These are phyloP conservation scores for Danielia reshetovae DNA, from an alignment of 805 yeast genomes.

Conservation along the genomic window DNA sequence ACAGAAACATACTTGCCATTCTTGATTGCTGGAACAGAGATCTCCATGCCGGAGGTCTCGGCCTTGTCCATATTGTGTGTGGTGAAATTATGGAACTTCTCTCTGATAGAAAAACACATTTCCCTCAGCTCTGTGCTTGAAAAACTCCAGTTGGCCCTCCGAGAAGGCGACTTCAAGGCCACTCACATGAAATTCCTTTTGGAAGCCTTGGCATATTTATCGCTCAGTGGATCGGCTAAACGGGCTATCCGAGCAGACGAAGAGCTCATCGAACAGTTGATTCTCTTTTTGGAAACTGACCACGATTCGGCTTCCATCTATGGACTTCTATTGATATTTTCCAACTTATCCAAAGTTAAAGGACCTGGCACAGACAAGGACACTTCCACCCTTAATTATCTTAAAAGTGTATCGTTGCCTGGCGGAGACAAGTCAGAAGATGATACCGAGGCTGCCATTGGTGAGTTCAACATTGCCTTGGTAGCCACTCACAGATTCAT, in stretches of 20 bases:
- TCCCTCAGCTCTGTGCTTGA: conserved; percentile 9
- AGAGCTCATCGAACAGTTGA: conserved; percentile 9
- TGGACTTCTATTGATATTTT: conserved; percentile 40
- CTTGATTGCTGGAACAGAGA: conserved; percentile 10
- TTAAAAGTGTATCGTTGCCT: conserved; percentile 32
- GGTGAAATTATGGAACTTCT: conserved; percentile 17
- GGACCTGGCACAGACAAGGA: conserved; percentile 24
- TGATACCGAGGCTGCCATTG: conserved; percentile 20
- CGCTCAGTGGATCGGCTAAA: conserved; percentile 10
- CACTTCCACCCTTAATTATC: conserved; percentile 29
- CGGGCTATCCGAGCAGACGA: conserved; percentile 10
- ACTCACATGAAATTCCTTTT: conserved; percentile 4
- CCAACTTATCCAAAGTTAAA: conserved; percentile 35
- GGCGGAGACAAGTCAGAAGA: conserved; percentile 20
- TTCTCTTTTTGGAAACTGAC: conserved; percentile 12
- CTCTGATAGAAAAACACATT: conserved; percentile 13
- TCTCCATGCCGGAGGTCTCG: conserved; percentile 2
- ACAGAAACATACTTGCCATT: conserved; percentile 10
- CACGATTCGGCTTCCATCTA: conserved; percentile 21
- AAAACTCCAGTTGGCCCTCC: conserved; percentile 4
- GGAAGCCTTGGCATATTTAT: conserved; percentile 14
- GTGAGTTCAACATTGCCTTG: conserved; percentile 29
- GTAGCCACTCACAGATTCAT: conserved; percentile 22
- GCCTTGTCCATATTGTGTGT: conserved; percentile 14
- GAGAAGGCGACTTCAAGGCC: not conserved